Base-by-base conservation (phyloP, 1,139 yeast genomes). In the Saccharomycopsis phalli region DNA sequence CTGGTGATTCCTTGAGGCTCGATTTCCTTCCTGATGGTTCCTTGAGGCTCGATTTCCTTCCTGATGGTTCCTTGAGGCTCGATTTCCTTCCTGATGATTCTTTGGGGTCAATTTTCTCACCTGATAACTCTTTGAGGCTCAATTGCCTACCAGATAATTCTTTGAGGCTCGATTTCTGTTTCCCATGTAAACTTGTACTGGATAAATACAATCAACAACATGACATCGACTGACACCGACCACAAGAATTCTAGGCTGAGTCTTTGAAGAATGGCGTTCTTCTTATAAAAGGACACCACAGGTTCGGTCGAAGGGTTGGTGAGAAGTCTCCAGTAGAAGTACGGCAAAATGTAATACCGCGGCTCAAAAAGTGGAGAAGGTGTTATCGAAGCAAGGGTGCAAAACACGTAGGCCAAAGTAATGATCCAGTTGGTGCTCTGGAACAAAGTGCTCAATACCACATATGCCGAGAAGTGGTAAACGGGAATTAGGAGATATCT, bases 341-440 rank as follows among this genome's bases (percentile, higher is more conserved):
- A 76, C 2, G 98, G 97, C 2, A 84, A 54, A 38, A 91, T 81
- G 57, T 81, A 91, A 58, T 93, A 91, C 41, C 98, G 71, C 36
- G 96, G 95, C 57, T 91, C 99, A 53, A 93, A 76, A 48, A 91
- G 65, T 7, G 98, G 97, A 0, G 95, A 79, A 11, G 97, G 95
- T 0, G 81, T 73, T 20, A 91, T 66, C 0, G 93, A 81, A 2
- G 75, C 57, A 2, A 69, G 53, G 0, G 73, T 66, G 22, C 88
- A 80, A 0, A 63, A 59, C 2, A 76, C 45, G 45, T 68, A 75
- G 1, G 76, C 71, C 7, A 71, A 60, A 4, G 69, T n/a, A 2
- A 39, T 25, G 14, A 37, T 29, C 10, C 31, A 20, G 14, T 16
- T 19, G 14, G n/a, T 27, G 19, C 20, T n/a, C 27, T 13, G 19